Percentiles rank a stretch among this genome's conserved stretches.
Conservation (phyloP, 1,284 basidiomycete species). For the Calocybe gambosa region DNA sequence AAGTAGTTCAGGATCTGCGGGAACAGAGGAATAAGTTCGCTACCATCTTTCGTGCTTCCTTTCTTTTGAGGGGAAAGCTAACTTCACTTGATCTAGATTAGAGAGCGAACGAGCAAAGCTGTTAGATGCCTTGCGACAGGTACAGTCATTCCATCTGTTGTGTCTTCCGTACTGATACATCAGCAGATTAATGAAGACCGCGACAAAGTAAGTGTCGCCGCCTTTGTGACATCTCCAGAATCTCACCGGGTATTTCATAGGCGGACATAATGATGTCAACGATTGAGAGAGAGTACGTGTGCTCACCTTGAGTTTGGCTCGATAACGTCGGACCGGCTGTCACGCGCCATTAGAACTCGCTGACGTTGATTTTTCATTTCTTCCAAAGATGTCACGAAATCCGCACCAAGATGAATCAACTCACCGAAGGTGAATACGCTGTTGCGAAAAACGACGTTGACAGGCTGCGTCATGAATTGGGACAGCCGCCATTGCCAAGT, state of each 20-base stretch:
- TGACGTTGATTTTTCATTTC: too few species aligned
- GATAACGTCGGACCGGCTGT: too few species aligned
- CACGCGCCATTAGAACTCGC: too few species aligned
- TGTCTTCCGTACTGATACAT: background rate
- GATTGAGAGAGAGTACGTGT: constrained; percentile 53
- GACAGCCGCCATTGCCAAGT: constrained; percentile 62
- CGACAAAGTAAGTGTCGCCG: constrained; percentile 48
- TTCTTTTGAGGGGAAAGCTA: too few species aligned
- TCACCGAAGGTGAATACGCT: constrained; percentile 72
- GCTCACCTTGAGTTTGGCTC: background rate
- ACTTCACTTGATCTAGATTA: constrained; percentile 35
- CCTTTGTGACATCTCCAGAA: background rate
- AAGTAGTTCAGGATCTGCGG: constrained; percentile 68
- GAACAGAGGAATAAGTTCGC: constrained; percentile 74
- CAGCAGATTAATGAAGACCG: constrained; percentile 69
- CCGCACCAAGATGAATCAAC: constrained; percentile 52
- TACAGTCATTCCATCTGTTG: constrained; percentile 22
- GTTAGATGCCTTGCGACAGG: constrained; percentile 62
- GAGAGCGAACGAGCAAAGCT: constrained; percentile 66
- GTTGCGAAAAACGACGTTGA: constrained; percentile 70
- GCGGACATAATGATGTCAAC: constrained; percentile 36
- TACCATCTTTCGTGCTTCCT: too few species aligned
- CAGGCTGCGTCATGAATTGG: constrained; percentile 63
- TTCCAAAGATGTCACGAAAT: constrained; percentile 50
- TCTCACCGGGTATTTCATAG: constrained; percentile 25